Base-by-base conservation (phyloP, 2,329 filamentous ascomycete genomes). In the Aplosporella prunicola region DNA sequence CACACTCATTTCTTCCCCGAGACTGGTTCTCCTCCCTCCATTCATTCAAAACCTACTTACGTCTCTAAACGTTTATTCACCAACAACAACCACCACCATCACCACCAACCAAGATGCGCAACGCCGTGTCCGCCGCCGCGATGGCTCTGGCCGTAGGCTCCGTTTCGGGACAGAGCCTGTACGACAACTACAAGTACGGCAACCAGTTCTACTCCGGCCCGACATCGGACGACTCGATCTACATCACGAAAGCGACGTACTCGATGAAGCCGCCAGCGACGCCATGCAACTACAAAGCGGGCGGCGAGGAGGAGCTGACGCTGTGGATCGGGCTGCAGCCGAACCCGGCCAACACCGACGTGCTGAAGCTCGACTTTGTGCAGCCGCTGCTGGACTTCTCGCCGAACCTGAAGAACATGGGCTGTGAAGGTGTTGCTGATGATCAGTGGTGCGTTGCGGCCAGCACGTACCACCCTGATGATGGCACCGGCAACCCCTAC, bases 141-240 rank as follows among this genome's bases (percentile, higher is more conserved):
- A n/a, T 22, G 5, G 9, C 16, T 30, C 10, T 11, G 10, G 20
- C 42, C 40, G 39, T 33, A 20, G 11, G 51, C 57, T 22, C 52
- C 56, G 30, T 47, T 48, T 40, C 55, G 56, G n/a, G 42, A 48
- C 30, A 56, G 40, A 7, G 55, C 47, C 20, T 51, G 23, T 18
- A 13, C n/a, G 24, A 34, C 14, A 13, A 25, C 15, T 42, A 42
- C 35, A 31, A 35, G 31, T 44, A 32, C 25, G 42, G 42, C 20
- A 44, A 44, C 35, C 42, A 33, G 27, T 44, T 44, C 28, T 42
- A 42, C 42, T 9, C 24, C 5, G 39, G 42, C 10, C 42, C 42
- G 2, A 42, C 42, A 9, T 35, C 35, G 16, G 33, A 39, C 17
- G 42, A 40, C 10, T 25, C 30, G 16, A 13, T 23, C 18, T 25